A percentile compares a stretch with the other conserved stretches of the same genome.
phyloP scores from a whole-genome alignment of 768 basidiomycete genomes.

The Strobilomyces confusus region DNA sequence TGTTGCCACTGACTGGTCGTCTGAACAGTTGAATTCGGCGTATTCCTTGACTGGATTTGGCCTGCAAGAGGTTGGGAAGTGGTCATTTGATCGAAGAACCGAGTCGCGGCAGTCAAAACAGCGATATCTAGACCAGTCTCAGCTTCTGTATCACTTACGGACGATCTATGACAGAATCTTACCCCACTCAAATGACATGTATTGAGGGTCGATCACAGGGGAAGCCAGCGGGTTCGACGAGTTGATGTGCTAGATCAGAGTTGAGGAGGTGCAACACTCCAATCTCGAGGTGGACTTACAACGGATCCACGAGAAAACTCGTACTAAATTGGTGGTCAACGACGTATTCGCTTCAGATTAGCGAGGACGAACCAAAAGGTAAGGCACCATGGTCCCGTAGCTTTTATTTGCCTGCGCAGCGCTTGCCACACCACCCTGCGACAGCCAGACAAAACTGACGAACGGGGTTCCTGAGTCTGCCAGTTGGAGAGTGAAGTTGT shows the following conservation, averaged over 20 bases:
- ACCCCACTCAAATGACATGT: slow-evolving; percentile 1
- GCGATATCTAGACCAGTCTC: background rate
- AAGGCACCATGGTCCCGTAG: background rate
- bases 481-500: background rate
- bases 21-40: background rate
- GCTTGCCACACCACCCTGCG: background rate
- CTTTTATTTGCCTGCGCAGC: background rate
- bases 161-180: background rate
- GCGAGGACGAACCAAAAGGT: background rate
- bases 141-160: background rate
- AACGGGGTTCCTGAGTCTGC: background rate
- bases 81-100: background rate
- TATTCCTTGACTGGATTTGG: background rate
- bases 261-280: background rate
- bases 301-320: background rate
- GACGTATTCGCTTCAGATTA: background rate
- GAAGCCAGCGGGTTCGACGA: background rate
- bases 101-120: background rate
- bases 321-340: background rate
- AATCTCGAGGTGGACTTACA: background rate
- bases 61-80: background rate
- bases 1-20: background rate
- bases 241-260: background rate
- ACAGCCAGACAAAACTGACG: background rate
- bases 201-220: background rate